These are phyloP conservation scores for Kappamyces sp. DNA, from an alignment of 192 early-diverging fungal genomes.

Conservation along the genomic window DNA sequence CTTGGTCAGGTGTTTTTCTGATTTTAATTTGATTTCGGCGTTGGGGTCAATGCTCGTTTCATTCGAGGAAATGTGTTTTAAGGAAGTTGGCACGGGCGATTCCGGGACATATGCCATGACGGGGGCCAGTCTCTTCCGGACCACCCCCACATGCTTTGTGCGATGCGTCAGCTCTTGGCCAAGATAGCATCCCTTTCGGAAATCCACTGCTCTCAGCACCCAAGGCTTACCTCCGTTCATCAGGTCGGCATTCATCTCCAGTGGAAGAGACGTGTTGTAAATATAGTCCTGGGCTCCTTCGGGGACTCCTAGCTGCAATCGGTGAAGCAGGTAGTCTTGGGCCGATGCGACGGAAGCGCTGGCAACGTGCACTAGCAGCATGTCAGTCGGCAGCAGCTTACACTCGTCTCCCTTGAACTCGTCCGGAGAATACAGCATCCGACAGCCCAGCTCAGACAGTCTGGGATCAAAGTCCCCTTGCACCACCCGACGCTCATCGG, in stretches of 20 bases:
- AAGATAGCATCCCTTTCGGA: slow-evolving; percentile 95
- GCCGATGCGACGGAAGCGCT: slow-evolving; percentile 2
- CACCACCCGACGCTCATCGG: not conserved
- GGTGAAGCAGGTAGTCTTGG: slow-evolving; percentile 64
- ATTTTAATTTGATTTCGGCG: not conserved
- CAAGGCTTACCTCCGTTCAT: slow-evolving; percentile 69
- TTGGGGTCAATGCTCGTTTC: not conserved
- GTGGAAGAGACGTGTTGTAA: slow-evolving; percentile 62
- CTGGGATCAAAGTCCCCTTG: slow-evolving; percentile 35
- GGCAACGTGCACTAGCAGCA: not conserved
- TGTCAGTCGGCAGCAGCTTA: not conserved
- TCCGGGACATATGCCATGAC: too few relatives aligned
- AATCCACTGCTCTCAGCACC: slow-evolving; percentile 65
- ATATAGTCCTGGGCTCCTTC: slow-evolving; percentile 84
- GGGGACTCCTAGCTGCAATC: slow-evolving; percentile 79
- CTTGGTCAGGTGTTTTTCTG: not conserved
- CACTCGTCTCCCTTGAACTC: not conserved
- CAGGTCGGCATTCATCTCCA: slow-evolving; percentile 89
- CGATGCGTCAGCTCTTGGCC: slow-evolving; percentile 98
- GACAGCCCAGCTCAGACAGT: slow-evolving; percentile 52
- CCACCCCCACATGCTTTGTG: slow-evolving; percentile 90
- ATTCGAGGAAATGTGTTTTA: not conserved
- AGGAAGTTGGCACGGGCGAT: not conserved
- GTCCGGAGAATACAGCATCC: slow-evolving; percentile 31
- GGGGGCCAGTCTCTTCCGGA: slow-evolving; percentile 71